phyloP scores from a whole-genome alignment of 1,139 yeast genomes.

The Magnusiomyces fungicola region DNA sequence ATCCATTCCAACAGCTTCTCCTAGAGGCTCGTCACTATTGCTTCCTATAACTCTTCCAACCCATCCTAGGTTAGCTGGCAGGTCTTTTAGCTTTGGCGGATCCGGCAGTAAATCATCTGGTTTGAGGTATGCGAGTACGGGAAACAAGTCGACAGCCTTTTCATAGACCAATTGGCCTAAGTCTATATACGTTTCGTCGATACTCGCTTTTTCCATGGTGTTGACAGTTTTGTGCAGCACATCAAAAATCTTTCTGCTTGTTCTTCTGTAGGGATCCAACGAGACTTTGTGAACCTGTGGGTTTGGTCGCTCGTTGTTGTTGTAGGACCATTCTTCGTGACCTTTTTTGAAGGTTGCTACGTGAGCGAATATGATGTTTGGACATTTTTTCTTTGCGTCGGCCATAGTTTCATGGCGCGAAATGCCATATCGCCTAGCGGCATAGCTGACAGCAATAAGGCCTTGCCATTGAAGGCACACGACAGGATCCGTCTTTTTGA shows the following conservation, averaged over 20 bases:
- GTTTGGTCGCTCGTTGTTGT: slow-evolving; percentile 39
- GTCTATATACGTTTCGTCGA: slow-evolving; percentile 87
- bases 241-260: slow-evolving; percentile 68
- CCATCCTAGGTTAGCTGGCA: slow-evolving; percentile 29
- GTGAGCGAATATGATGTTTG: slow-evolving; percentile 68
- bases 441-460: slow-evolving; percentile 70
- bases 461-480: slow-evolving; percentile 94
- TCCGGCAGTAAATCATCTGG: slow-evolving; percentile 39
- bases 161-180: slow-evolving; percentile 51
- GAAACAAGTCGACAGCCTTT: slow-evolving; percentile 32
- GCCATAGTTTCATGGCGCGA: slow-evolving; percentile 65
- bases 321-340: slow-evolving; percentile 73
- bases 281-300: slow-evolving; percentile 66
- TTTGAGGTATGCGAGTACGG: slow-evolving; percentile 30
- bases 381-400: slow-evolving; percentile 68
- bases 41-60: slow-evolving; percentile 22
- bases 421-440: slow-evolving; percentile 81
- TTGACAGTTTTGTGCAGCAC: slow-evolving; percentile 39
- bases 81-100: slow-evolving; percentile 32
- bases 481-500: slow-evolving; percentile 65
- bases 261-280: slow-evolving; percentile 84
- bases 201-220: slow-evolving; percentile 82
- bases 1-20: slow-evolving; percentile 19
- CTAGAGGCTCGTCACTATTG: slow-evolving; percentile 20
- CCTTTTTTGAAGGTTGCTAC: slow-evolving; percentile 93